Evolutionary conservation across 129 eudicot genomes (phyloP), one percentile per base, ranked within the genome.

Genomic region (Lactuca saligna): DNA sequence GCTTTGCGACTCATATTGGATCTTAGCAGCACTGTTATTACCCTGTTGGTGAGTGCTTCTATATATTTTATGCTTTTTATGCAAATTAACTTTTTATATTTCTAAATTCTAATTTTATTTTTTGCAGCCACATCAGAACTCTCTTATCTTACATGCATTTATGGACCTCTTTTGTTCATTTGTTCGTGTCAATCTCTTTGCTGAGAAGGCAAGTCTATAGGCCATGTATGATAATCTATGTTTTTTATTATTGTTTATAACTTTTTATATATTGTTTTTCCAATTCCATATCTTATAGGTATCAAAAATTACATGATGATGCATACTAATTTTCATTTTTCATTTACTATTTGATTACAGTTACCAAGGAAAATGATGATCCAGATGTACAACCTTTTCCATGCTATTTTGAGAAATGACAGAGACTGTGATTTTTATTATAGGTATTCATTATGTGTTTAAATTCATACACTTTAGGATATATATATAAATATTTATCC

Each of bases 61-160:
- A 32, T 51, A 35, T 60, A 65, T 66, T 58, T 70, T 70, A 57
- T 59, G 50, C 32, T 51, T 41, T 66, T 48, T 46, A 10, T 46
- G 5, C 12, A 46, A 46, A 46, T 46, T 39, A 39, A 39, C 29
- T 31, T 50, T 33, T 56, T 33, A 1, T 17, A 25, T 54, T 50
- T 74, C 63, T 72, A 57, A 55, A 72, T 60, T 37, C 31, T 7
- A 59, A 62, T 60, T 34, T 77, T 80, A 81, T 74, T 32, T 44
- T 54, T 80, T 84, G 86, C 95, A 92, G 98, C 98, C 98, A 49
- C 98, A 92, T 79, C 98, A 92, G 76, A 92, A 92, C 77, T 88
- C 95, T 70, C 91, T 92, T 61, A 88, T 92, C 88, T 79, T 92
- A 72, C 96, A 92, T 46, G 98, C 88, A 60, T 92, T 92, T 75